phyloP scores from a whole-genome alignment of 148 eudicot genomes.

The Rhododendron kiyosumense region DNA sequence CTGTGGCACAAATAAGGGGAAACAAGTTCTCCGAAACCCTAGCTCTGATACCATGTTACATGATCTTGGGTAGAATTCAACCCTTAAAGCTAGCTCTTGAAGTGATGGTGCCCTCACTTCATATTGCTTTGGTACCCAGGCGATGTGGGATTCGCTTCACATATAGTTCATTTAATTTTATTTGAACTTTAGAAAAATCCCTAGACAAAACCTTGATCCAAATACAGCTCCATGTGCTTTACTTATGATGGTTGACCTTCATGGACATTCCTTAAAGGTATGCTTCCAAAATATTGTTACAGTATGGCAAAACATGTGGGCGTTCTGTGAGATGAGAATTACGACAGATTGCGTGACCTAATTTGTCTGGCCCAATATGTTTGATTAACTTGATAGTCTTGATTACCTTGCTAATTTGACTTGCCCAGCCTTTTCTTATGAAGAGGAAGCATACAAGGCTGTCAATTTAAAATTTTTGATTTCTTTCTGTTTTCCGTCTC shows the following conservation, averaged over 20 bases:
- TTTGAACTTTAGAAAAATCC: not conserved
- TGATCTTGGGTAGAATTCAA: no score
- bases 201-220: not conserved
- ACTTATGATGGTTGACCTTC: not conserved
- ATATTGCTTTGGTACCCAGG: no score
- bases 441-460: not conserved
- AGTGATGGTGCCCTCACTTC: no score
- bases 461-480: not conserved
- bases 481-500: not conserved
- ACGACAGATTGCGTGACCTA: not conserved
- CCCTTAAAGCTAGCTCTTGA: no score
- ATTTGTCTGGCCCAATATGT: not conserved
- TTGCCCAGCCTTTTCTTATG: not conserved
- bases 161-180: not conserved
- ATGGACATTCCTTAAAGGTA: not conserved
- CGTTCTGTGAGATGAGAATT: not conserved
- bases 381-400: not conserved
- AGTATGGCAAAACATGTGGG: not conserved
- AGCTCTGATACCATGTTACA: no score
- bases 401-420: not conserved
- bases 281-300: not conserved
- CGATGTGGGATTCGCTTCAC: no score
- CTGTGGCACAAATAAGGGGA: no score
- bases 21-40: no score
- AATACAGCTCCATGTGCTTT: not conserved